These are phyloP conservation scores for Hypomontagnella submonticulosa DNA, from an alignment of 495 filamentous ascomycete species.

Conservation along the genomic window DNA sequence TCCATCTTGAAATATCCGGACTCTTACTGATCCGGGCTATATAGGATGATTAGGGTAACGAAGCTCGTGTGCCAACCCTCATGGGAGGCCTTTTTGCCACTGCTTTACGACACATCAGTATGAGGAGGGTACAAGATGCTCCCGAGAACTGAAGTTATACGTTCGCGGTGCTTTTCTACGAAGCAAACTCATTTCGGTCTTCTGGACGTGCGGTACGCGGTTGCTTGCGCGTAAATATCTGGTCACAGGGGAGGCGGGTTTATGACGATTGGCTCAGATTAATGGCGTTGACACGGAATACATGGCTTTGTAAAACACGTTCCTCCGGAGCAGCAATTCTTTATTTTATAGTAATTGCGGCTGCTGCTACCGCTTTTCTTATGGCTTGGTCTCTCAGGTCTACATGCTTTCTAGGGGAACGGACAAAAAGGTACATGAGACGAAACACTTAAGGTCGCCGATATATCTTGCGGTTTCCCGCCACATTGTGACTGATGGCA, in stretches of 20 bases:
- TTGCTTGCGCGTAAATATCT: not conserved
- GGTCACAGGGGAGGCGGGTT: conserved; percentile 6
- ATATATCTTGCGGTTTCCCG: not conserved
- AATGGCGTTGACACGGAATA: conserved; percentile 35
- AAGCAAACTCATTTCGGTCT: conserved; percentile 17
- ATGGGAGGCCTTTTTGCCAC: conserved; percentile 39
- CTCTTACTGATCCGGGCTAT: conserved; percentile 44
- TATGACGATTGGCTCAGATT: conserved; percentile 32
- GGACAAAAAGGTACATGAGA: too few relatives aligned
- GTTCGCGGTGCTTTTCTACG: not conserved
- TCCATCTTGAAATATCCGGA: conserved; percentile 1
- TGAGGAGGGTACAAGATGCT: conserved; percentile 12
- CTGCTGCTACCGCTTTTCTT: conserved; percentile 5
- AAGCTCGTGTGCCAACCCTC: conserved; percentile 23
- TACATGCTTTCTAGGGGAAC: not conserved
- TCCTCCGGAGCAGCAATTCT: conserved; percentile 17
- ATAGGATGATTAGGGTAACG: conserved; percentile 45
- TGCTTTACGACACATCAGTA: conserved; percentile 38
- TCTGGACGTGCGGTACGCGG: conserved; percentile 10
- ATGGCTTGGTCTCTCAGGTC: conserved; percentile 14
- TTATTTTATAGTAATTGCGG: conserved; percentile 2
- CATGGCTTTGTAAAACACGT: conserved; percentile 21
- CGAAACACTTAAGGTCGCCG: not conserved
- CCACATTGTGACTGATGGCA: not conserved
- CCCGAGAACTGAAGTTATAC: conserved; percentile 6